A percentile compares a stretch with the other conserved stretches of the same genome.
Evolutionary conservation across 345 rosid genomes (phyloP).

Genomic region (Lepidium didymum): DNA sequence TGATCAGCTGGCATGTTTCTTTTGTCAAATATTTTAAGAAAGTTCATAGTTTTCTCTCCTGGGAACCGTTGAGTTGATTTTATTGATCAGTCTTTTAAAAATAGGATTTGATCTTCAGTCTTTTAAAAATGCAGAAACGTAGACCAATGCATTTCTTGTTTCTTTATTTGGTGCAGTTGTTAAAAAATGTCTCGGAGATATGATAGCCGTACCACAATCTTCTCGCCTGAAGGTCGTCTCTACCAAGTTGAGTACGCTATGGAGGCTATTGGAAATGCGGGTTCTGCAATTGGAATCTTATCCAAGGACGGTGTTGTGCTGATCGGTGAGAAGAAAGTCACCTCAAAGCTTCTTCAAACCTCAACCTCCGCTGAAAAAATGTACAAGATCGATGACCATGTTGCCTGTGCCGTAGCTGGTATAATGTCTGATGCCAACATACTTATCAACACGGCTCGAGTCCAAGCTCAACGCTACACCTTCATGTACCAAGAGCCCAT

Average conservation of each 20-base stretch:
- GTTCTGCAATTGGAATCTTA: slow-evolving; percentile 82
- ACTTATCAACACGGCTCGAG: slow-evolving; percentile 86
- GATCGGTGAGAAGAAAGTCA: slow-evolving; percentile 96
- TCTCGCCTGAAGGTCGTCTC: slow-evolving; percentile 99
- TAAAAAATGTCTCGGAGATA: slow-evolving; percentile 80
- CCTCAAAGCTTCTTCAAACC: slow-evolving; percentile 90
- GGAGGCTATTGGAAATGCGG: slow-evolving; percentile 99
- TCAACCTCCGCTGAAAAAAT: slow-evolving; percentile 87
- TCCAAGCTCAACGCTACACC: slow-evolving; percentile 91
- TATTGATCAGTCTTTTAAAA: neutral
- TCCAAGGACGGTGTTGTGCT: slow-evolving; percentile 87
- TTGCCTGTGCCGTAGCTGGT: slow-evolving; percentile 96
- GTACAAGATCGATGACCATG: slow-evolving; percentile 98
- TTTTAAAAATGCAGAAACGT: neutral
- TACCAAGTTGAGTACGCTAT: slow-evolving; percentile 98
- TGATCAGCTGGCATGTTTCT: no score
- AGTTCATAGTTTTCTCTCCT: neutral
- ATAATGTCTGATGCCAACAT: slow-evolving; percentile 99
- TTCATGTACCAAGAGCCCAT: slow-evolving; percentile 89
- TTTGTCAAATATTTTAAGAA: neutral
- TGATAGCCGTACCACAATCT: slow-evolving; percentile 97
- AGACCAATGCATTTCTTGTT: neutral
- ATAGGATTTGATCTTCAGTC: neutral
- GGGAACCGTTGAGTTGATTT: neutral
- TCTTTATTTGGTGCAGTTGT: neutral